Evolutionary conservation across 768 basidiomycete genomes (phyloP).

Genomic region (Galerina marginata): DNA sequence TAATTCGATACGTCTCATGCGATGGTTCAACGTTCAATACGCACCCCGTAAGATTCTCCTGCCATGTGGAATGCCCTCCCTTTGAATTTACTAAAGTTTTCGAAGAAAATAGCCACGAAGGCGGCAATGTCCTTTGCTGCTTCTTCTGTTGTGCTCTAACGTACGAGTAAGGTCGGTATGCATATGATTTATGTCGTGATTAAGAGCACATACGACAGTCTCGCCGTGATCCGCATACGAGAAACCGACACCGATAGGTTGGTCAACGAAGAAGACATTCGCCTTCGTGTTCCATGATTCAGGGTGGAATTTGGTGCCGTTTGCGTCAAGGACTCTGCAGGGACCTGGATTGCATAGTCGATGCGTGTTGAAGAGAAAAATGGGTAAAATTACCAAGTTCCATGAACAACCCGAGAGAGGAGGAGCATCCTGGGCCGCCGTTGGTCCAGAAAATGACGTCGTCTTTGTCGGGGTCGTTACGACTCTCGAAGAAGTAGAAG

Average conservation of each 20-base stretch:
- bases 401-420: conserved; percentile 71
- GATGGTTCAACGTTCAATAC: conserved; percentile 19
- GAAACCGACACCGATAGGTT: conserved; percentile 67
- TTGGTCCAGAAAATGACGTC: conserved; percentile 66
- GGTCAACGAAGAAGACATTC: conserved; percentile 67
- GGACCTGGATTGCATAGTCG: conserved; percentile 51
- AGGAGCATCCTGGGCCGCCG: conserved; percentile 49
- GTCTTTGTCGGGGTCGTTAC: conserved; percentile 62
- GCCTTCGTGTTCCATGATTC: conserved; percentile 75
- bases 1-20: no score
- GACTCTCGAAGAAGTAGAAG: conserved; percentile 82
- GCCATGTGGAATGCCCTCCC: conserved; percentile 69
- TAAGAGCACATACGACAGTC: conserved; percentile 43
- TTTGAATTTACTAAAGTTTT: conserved; percentile 73
- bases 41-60: conserved; percentile 80
- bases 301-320: conserved; percentile 57
- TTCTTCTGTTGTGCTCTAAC: conserved; percentile 66
- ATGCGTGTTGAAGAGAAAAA: conserved; percentile 6
- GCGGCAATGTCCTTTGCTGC: conserved; percentile 74
- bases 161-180: not conserved
- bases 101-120: conserved; percentile 76
- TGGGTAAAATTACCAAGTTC: conserved; percentile 61
- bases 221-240: conserved; percentile 71
- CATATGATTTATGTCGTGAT: not conserved
- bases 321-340: conserved; percentile 60